Evolutionary conservation across 768 basidiomycete species (phyloP).

Genomic region (Psilocybe azurescens): DNA sequence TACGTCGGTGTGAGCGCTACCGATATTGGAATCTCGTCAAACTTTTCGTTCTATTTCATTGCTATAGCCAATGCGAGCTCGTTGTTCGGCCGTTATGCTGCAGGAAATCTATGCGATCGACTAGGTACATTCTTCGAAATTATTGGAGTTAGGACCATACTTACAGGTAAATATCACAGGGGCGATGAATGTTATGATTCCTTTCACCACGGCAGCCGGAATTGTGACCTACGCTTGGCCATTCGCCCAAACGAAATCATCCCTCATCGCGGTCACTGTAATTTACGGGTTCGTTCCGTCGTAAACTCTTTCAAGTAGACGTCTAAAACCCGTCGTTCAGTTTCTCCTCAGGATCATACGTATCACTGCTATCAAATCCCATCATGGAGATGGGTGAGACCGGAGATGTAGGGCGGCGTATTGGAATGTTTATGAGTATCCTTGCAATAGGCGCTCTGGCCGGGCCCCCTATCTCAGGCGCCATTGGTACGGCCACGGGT

Average conservation of each 20-base stretch:
- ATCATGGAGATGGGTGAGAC: constrained; percentile 64
- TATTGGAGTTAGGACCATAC: neutral
- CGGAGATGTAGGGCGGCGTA: constrained; percentile 65
- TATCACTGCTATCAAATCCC: constrained; percentile 60
- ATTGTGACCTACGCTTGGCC: constrained; percentile 77
- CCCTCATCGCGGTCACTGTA: constrained; percentile 57
- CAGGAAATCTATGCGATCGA: constrained; percentile 59
- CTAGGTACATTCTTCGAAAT: constrained; percentile 43
- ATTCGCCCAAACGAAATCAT: constrained; percentile 47
- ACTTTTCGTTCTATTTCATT: constrained; percentile 68
- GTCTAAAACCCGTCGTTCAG: constrained; percentile 32
- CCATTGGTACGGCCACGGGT: constrained; percentile 58
- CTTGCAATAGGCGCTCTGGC: constrained; percentile 65
- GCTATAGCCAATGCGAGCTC: constrained; percentile 73
- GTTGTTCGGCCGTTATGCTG: constrained; percentile 60
- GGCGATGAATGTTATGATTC: constrained; percentile 70
- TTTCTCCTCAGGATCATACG: constrained; percentile 65
- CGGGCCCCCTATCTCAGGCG: constrained; percentile 79
- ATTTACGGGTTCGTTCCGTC: constrained; percentile 61
- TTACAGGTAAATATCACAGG: constrained; percentile 42
- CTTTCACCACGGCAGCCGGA: constrained; percentile 60
- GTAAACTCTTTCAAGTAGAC: neutral
- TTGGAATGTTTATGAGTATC: constrained; percentile 69
- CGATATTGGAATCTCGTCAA: constrained; percentile 47
- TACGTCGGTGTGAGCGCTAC: constrained; percentile 68